phyloP scores from a whole-genome alignment of 148 eudicot species.

The Spergularia marina region DNA sequence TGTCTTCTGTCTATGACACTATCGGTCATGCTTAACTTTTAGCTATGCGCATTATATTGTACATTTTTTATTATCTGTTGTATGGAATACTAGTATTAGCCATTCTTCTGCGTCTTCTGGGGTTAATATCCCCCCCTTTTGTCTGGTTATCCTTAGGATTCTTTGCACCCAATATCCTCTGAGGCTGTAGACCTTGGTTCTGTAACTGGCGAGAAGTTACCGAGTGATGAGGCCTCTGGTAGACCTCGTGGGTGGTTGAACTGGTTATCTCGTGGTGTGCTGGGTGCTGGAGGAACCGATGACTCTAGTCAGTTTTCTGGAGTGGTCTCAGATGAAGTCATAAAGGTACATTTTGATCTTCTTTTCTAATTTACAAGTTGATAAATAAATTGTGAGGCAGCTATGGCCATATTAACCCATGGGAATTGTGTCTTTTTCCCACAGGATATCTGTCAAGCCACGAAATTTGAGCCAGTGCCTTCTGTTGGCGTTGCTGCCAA shows the following conservation, averaged over 20 bases:
- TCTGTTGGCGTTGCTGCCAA: slow-evolving; percentile 34
- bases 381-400: neutral
- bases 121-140: neutral
- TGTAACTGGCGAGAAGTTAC: slow-evolving; percentile 38
- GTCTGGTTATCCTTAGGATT: slow-evolving; percentile 45
- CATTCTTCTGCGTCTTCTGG: neutral
- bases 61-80: neutral
- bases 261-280: slow-evolving; percentile 96
- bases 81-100: neutral
- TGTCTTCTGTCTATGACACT: slow-evolving; percentile 7
- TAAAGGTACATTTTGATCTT: slow-evolving; percentile 51
- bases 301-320: slow-evolving; percentile 96
- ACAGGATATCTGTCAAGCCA: slow-evolving; percentile 95
- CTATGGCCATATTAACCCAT: neutral
- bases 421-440: slow-evolving; percentile 14
- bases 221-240: slow-evolving; percentile 54
- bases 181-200: slow-evolving; percentile 31
- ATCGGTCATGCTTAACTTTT: neutral
- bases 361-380: neutral
- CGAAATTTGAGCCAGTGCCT: slow-evolving; percentile 71
- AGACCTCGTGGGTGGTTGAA: slow-evolving; percentile 91
- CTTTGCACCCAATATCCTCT: slow-evolving; percentile 40
- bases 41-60: neutral
- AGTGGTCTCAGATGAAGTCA: slow-evolving; percentile 90
- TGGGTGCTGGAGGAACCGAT: slow-evolving; percentile 98